Evolutionary conservation across 139 green algal species (phyloP), one percentile per base, ranked within the genome.

Genomic region (Protoeuglena noctilucae): DNA sequence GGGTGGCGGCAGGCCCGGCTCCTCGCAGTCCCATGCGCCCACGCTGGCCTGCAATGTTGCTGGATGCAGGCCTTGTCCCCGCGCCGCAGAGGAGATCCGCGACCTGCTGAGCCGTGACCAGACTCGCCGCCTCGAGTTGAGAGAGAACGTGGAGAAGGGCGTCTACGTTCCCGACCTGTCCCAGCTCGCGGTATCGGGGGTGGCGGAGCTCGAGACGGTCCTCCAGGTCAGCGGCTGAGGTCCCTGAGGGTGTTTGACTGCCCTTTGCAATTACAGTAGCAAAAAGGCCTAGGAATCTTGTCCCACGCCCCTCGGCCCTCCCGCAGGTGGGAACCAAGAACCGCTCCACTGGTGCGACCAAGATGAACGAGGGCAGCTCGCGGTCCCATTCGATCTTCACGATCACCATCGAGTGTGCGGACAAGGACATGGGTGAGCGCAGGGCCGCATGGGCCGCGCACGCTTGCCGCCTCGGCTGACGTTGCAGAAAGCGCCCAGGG

Each of bases 141-240:
- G 82, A 62, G 75, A 87, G 63, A 73, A 49, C 43, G 58, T 67
- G 3, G 75, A 84, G 56, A 69, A 67, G 45, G 78, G 79, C 4
- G 76, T 87, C 54, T 87, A 83, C 62, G 71, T 87, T n/a, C 78
- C 81, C 56, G 73, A 78, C 53, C 68, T 87, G 16, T 77, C 51
- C 4, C 72, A 82, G 66, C 76, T 82, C 62, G 71, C 82, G 48
- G 77, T 78, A 41, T 84, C 82, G 57, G 67, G 70, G 43, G 54
- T 61, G n/a, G 39, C 50, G 19, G 74, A 83, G 60, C 71, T 86
- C 48, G 68, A 63, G 48, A 84, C 64, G 50, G 71, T 84, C 46
- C 60, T 84, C 50, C 65, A 78, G 68, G 69, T 78, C 48, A 4
- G 62, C 2, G 39, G 39, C 14, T 16, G 39, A 46, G 39, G 39